These are phyloP conservation scores for Phaeosphaeria sp. DNA, from an alignment of 2,329 filamentous ascomycete genomes.

Conservation along the genomic window DNA sequence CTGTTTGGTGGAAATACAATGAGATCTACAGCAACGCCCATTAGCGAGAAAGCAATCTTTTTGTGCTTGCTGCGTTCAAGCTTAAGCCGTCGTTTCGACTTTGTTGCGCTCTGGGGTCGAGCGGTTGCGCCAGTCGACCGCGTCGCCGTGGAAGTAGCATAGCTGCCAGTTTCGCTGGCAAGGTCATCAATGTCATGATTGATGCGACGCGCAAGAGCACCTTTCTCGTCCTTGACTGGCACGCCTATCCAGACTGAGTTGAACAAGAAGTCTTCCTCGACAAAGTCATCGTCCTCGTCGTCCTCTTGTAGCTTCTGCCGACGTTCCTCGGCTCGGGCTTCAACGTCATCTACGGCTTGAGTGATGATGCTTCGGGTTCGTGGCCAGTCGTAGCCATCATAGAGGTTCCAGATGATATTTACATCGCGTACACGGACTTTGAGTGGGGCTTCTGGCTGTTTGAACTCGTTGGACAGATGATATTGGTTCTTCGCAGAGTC, in stretches of 20 bases:
- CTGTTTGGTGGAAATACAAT: conserved; percentile 77
- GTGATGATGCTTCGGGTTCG: conserved; percentile 84
- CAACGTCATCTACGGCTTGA: conserved; percentile 86
- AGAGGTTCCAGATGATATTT: conserved; percentile 96
- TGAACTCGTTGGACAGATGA: conserved; percentile 66
- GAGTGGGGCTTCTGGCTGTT: conserved; percentile 72
- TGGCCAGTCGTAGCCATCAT: conserved; percentile 97
- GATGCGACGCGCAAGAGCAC: conserved; percentile 81
- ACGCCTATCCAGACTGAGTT: conserved; percentile 99
- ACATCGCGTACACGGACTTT: conserved; percentile 82
- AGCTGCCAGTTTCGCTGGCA: conserved; percentile 86
- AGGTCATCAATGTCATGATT: conserved; percentile 88
- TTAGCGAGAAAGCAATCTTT: conserved; percentile 94
- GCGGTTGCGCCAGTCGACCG: conserved; percentile 41
- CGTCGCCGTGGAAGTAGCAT: conserved; percentile 69
- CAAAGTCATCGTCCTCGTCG: conserved; percentile 62
- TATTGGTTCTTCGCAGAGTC: conserved; percentile 79
- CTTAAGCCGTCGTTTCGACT: conserved; percentile 64
- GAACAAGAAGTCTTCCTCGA: conserved; percentile 96
- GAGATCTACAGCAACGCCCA: conserved; percentile 82
- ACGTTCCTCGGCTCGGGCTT: conserved; percentile 80
- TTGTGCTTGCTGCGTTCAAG: conserved; percentile 86
- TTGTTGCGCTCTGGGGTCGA: conserved; percentile 52
- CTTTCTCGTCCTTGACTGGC: conserved; percentile 82
- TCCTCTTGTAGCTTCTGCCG: conserved; percentile 67